Percentiles rank a stretch among this genome's conserved stretches.
Evolutionary conservation across 116 monocot genomes (phyloP).

Genomic region (Trichopus zeylanicus): DNA sequence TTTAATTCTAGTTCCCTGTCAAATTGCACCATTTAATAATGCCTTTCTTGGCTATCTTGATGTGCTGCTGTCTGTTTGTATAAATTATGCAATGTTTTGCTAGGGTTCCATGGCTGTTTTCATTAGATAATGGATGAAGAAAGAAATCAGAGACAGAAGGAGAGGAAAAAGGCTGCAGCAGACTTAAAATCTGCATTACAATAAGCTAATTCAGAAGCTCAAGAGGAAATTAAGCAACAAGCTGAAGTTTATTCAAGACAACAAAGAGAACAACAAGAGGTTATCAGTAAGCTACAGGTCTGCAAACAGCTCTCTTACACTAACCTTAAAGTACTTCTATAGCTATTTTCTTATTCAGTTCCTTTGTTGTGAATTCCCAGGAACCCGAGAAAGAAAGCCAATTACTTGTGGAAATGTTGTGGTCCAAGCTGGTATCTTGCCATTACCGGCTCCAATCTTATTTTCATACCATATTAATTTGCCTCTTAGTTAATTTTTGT

Average conservation of each 20-base stretch:
- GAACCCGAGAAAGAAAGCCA: constrained; percentile 84
- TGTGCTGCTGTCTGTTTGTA: too few species aligned
- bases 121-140: constrained; percentile 51
- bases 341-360: neutral
- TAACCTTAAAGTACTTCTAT: neutral
- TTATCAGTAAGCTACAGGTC: constrained; percentile 84
- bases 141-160: constrained; percentile 73
- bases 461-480: too few species aligned
- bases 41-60: too few species aligned
- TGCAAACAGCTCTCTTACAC: neutral
- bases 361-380: constrained; percentile 17
- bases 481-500: too few species aligned
- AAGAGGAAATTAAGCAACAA: constrained; percentile 82
- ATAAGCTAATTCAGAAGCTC: constrained; percentile 64
- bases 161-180: constrained; percentile 72
- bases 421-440: constrained; percentile 71
- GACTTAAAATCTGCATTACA: constrained; percentile 79
- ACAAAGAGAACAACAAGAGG: constrained; percentile 76
- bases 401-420: constrained; percentile 66
- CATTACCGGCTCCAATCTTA: too few species aligned
- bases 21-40: too few species aligned
- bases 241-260: constrained; percentile 47
- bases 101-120: neutral
- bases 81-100: too few species aligned
- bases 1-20: too few species aligned